Base-by-base conservation (phyloP, 345 rosid species). In the Angophora floribunda region DNA sequence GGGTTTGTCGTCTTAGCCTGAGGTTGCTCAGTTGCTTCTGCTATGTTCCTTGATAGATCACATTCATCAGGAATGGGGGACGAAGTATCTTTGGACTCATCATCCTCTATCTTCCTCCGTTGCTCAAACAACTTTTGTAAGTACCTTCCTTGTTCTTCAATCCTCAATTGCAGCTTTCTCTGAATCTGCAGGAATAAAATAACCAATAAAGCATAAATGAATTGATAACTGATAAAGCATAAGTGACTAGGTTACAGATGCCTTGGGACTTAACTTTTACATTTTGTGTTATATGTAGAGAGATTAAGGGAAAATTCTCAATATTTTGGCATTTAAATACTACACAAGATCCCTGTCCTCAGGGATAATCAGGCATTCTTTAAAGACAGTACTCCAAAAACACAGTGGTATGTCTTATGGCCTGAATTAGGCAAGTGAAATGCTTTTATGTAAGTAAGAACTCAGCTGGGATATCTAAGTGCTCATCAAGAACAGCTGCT, bases 41-140 rank as follows among this genome's bases (percentile, higher is more conserved):
- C 65, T 52, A 51, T 45, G 89, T 89, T 50, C 82, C 59, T 84
- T 26, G 79, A 75, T 26, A 86, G 87, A 21, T 78, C 86, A 52
- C 80, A 53, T 61, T 87, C 55, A 59, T 86, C 36, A 6, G 67
- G 84, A 52, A 88, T 24, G 21, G 85, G 55, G 51, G 91, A 86
- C 44, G 86, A 59, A 59, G 89, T 51, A 75, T 86, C 85, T 85
- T 89, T 47, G 36, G 52, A 26, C 47, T 52, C 78, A 59, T 90
- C 91, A 47, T 78, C 89, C 59, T 84, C 95, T 90, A 88, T 90
- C 91, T 85, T 93, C 88, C 90, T 94, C 90, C 95, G 98, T 90
- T 95, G 93, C 93, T 95, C 97, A 82, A 96, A 93, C 95, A 96
- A 93, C 93, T 86, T 90, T 90, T 95, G 94, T 53, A 93, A 93